Base-by-base conservation (phyloP, 139 green algal genomes). In the Coelastrella sp. region DNA sequence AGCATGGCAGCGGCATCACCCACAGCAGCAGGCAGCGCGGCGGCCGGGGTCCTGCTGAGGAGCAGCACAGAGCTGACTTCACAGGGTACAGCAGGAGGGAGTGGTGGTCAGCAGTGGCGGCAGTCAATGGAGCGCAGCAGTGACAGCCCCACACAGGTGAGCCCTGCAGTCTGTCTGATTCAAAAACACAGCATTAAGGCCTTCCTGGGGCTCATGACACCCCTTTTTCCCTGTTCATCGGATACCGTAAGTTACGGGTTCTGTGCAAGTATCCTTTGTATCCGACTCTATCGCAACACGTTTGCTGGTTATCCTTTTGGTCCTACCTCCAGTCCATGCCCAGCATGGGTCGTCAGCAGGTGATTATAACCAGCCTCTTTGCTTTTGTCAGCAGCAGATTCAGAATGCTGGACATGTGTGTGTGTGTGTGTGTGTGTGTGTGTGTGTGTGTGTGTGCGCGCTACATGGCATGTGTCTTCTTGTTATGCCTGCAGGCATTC, bases 101-200 rank as follows among this genome's bases (percentile, higher is more conserved):
- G 82, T 35, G n/a, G 63, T 59, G 68, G 56, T 11, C 85, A 90
- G 85, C 73, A 90, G 85, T 57, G 19, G 85, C 12, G 35, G 73
- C 85, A 84, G 7, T 68, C 80, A 9, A 8, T 9, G 19, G 84
- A 68, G 35, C 22, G 84, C 63, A 76, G 83, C 65, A 57, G 83
- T 25, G 83, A 88, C 27, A 88, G 85, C 73, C 85, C 85, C 6
- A 90, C 85, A 10, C 85, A 90, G 85, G 85, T 90, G 73, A 17
- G 63, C 12, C 63, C 63, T 22, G 63, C 63, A 70, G 63, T 49
- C 35, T 49, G 35, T 3, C 3, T 49, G 35, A 5, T 49, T 49
- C 35, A 49, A 70, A 11, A 1, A 17, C 61, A 59, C 20, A 24
- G 17, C 22, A 68, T n/a, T n/a, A n/a, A n/a, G n/a, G 24, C 35